Percentiles rank a stretch among this genome's conserved stretches.
These are phyloP conservation scores for Sporodiniella umbellata DNA, from an alignment of 371 early-diverging fungal genomes.

Conservation along the genomic window DNA sequence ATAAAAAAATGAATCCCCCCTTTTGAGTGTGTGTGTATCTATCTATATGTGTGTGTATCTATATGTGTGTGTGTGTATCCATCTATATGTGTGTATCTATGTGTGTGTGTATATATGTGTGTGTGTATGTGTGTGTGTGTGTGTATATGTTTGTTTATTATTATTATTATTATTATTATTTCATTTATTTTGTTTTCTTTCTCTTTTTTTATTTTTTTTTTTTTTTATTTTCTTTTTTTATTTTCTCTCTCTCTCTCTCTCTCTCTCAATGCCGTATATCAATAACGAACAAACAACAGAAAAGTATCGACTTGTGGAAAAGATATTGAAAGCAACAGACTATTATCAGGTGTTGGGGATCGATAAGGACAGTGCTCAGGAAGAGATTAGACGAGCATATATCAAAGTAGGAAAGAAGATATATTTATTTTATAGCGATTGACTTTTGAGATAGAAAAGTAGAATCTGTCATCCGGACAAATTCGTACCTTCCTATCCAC, in stretches of 20 bases:
- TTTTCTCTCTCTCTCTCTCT: conserved; percentile 49
- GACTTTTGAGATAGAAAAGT: no score
- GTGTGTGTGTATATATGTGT: not conserved
- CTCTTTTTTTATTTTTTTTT: conserved; percentile 6
- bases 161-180: not conserved
- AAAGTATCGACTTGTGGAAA: conserved; percentile 37
- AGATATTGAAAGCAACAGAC: conserved; percentile 32
- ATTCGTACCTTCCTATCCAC: no score
- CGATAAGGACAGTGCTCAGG: conserved; percentile 20
- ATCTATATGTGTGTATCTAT: no score
- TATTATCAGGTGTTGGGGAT: conserved; percentile 38
- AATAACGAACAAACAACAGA: conserved; percentile 31
- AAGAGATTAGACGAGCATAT: conserved; percentile 45
- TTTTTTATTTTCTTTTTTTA: conserved; percentile 3
- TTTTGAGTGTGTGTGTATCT: no score
- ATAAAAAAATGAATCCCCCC: not conserved
- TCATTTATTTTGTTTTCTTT: conserved; percentile 8
- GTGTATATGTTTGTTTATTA: conserved; percentile 10
- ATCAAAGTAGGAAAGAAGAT: conserved; percentile 29
- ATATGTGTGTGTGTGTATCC: no score
- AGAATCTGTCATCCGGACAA: no score
- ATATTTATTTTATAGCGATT: conserved; percentile 1
- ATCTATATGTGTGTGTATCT: no score
- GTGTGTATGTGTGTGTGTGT: conserved; percentile 1
- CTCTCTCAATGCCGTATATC: conserved; percentile 42